Evolutionary conservation across 441 rosid species (phyloP).

Genomic region (Raphanus hybrid): DNA sequence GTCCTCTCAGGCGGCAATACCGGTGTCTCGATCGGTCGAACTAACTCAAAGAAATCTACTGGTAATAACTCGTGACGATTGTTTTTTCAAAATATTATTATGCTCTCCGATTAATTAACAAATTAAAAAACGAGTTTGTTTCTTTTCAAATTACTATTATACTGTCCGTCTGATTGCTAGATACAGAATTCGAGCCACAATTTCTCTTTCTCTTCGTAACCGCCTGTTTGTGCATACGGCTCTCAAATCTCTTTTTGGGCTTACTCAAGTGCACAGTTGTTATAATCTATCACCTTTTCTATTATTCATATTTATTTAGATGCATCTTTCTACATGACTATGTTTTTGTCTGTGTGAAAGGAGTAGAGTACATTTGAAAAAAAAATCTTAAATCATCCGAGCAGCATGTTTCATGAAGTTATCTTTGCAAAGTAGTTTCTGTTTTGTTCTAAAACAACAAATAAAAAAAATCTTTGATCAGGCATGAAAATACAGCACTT

Average conservation of each 20-base stretch:
- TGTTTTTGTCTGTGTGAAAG: not conserved
- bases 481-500: slow-evolving; percentile 25
- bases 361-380: not conserved
- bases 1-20: too few species aligned
- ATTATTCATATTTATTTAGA: slow-evolving; percentile 5
- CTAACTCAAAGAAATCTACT: too few species aligned
- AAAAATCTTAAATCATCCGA: not conserved
- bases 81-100: too few species aligned
- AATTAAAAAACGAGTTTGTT: too few species aligned
- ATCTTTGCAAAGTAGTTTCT: not conserved
- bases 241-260: slow-evolving; percentile 46
- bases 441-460: slow-evolving; percentile 1
- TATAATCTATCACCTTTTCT: not conserved
- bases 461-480: slow-evolving; percentile 26
- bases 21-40: too few species aligned
- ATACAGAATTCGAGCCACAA: slow-evolving; percentile 43
- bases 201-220: slow-evolving; percentile 62
- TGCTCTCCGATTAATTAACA: too few species aligned
- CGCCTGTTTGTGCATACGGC: slow-evolving; percentile 80
- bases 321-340: not conserved
- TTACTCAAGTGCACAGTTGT: slow-evolving; percentile 34
- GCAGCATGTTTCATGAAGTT: slow-evolving; percentile 39
- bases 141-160: too few species aligned
- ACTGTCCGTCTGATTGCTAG: too few species aligned
- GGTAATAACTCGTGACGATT: too few species aligned